A percentile compares a stretch with the other conserved stretches of the same genome.
Evolutionary conservation across 805 yeast genomes (phyloP).

Genomic region (Kodamaea lidongshanica): DNA sequence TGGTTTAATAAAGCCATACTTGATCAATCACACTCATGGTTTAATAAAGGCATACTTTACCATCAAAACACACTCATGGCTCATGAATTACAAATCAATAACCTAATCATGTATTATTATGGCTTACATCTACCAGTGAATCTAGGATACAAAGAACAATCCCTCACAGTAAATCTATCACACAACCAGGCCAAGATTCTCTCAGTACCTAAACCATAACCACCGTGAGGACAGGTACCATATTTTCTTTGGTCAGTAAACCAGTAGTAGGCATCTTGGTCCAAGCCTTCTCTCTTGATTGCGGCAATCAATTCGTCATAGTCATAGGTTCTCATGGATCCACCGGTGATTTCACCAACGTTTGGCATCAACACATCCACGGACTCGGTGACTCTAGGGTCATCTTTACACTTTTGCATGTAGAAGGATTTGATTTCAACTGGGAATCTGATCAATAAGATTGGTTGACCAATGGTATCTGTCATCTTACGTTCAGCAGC

Average conservation of each 20-base stretch:
- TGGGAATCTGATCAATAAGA: slow-evolving; percentile 90
- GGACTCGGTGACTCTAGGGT: slow-evolving; percentile 92
- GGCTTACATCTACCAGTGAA: slow-evolving; percentile 98
- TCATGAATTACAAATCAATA: too few relatives aligned
- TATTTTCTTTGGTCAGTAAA: slow-evolving; percentile 91
- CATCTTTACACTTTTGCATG: slow-evolving; percentile 90
- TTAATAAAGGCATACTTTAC: too few relatives aligned
- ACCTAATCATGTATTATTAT: slow-evolving; percentile 24
- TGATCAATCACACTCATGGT: too few relatives aligned
- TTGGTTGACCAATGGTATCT: slow-evolving; percentile 88
- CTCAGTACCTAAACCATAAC: slow-evolving; percentile 97
- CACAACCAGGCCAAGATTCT: slow-evolving; percentile 98
- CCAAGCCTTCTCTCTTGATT: slow-evolving; percentile 87
- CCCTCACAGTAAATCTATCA: slow-evolving; percentile 96
- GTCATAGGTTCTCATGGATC: slow-evolving; percentile 92
- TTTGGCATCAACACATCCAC: slow-evolving; percentile 98
- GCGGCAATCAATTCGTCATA: slow-evolving; percentile 82
- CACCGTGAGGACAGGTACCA: slow-evolving; percentile 98
- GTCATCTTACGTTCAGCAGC: slow-evolving; percentile 99
- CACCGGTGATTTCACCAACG: slow-evolving; percentile 98
- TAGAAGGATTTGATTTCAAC: slow-evolving; percentile 95
- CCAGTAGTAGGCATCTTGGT: slow-evolving; percentile 86
- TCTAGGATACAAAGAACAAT: slow-evolving; percentile 96
- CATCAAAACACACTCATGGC: too few relatives aligned
- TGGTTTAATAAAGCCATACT: too few relatives aligned